Evolutionary conservation across 2,329 filamentous ascomycete genomes (phyloP).

Genomic region (Sclerotinia trifoliorum): DNA sequence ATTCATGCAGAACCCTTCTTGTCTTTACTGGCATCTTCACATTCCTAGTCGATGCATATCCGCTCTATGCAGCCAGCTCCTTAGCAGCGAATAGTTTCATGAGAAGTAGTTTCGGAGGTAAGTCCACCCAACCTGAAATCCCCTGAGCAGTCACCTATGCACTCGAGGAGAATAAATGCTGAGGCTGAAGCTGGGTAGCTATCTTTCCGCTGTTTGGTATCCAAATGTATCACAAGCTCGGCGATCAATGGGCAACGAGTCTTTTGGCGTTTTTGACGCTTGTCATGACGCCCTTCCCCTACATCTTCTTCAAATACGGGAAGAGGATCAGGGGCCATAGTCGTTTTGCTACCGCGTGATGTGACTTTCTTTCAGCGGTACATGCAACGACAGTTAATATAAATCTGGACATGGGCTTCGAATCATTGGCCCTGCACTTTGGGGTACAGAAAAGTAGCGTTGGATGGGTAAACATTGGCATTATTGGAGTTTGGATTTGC

Average conservation of each 20-base stretch:
- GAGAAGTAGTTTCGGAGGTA: conserved; percentile 68
- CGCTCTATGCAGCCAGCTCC: conserved; percentile 71
- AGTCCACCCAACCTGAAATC: conserved; percentile 21
- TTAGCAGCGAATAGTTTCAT: conserved; percentile 82
- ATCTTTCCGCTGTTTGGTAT: conserved; percentile 74
- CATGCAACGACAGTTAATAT: conserved; percentile 16
- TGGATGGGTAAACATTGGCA: neutral
- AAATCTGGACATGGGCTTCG: conserved; percentile 12
- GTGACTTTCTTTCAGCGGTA: conserved; percentile 8
- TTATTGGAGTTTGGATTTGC: neutral
- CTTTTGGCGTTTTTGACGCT: conserved; percentile 61
- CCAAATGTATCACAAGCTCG: conserved; percentile 68
- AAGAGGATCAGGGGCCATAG: conserved; percentile 56
- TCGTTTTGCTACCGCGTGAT: conserved; percentile 47
- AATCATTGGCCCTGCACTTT: conserved; percentile 10
- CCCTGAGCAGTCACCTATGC: neutral
- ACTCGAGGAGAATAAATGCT: conserved; percentile 16
- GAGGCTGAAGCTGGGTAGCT: conserved; percentile 47
- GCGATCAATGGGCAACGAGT: conserved; percentile 67
- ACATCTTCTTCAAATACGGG: conserved; percentile 60
- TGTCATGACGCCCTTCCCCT: conserved; percentile 63
- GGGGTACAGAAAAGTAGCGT: conserved; percentile 9
- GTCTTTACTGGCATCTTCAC: conserved; percentile 85
- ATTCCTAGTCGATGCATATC: conserved; percentile 75
- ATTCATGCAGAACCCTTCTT: conserved; percentile 61